Base-by-base conservation (phyloP, 2,329 filamentous ascomycete genomes). In the Juglanconis oblonga region DNA sequence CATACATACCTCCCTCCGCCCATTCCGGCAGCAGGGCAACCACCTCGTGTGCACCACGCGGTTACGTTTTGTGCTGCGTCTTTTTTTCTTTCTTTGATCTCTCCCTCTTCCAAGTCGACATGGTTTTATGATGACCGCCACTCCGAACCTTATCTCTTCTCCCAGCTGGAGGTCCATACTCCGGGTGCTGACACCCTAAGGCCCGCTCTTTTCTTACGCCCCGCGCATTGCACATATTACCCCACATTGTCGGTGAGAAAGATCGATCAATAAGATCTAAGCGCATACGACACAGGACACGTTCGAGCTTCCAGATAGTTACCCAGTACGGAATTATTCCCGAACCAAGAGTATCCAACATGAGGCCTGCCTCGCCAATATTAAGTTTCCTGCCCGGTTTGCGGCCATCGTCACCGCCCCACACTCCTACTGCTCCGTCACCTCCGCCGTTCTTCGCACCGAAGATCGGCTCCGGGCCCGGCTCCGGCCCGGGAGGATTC, bases 111-210 rank as follows among this genome's bases (percentile, higher is more conserved):
- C 52, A 47, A 47, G 51, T 68, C 61, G 64, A 63, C 67, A 68
- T 67, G 71, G 65, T 74, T 44, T 67, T 79, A 80, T 78, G 75
- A 80, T 79, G 77, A 77, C 73, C 71, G 74, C 72, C 72, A 74
- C 75, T 71, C 74, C 70, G 69, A 73, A 68, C 64, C 69, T 72
- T 67, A 69, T 73, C 65, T 70, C 67, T 69, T 77, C 74, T 76
- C 77, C 75, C 71, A 71, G 70, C 69, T 76, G 77, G 77, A 78
- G 77, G 71, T 73, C 75, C 70, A 68, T 76, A 71, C 72, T 74
- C 69, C 73, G 74, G 75, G 71, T 75, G 65, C 71, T 77, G 68
- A 76, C 72, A 62, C 76, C 76, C 67, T 79, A 71, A 77, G 65
- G 64, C 60, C 57, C 59, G 64, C 60, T 56, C 58, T 55, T 62